Conservation (phyloP, 2,329 filamentous ascomycete genomes). For the Penicillium palitans region DNA sequence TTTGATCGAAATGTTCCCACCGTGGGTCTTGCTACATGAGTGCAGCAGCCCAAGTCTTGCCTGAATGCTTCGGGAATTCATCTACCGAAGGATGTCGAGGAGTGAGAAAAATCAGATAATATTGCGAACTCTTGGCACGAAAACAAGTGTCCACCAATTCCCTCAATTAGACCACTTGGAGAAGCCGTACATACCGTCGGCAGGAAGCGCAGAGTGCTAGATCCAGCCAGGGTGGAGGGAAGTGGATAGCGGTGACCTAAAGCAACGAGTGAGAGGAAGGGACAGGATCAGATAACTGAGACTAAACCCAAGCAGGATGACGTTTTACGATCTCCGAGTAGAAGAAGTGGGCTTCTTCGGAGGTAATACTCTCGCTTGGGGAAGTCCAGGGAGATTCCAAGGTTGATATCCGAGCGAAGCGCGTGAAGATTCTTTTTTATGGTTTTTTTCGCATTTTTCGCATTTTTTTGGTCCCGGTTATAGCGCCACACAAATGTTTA, state of each 20-base stretch:
- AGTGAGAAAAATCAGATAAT: constrained; percentile 8
- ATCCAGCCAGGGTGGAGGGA: constrained; percentile 22
- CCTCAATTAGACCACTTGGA: constrained; percentile 1
- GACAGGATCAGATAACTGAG: constrained; percentile 27
- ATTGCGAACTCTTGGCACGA: neutral
- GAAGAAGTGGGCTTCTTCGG: constrained; percentile 17
- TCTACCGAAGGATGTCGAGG: neutral
- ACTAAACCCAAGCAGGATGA: constrained; percentile 24
- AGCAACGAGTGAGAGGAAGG: constrained; percentile 24
- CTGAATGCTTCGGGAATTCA: neutral
- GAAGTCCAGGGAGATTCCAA: neutral
- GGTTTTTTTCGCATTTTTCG: neutral
- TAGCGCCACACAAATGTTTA: neutral
- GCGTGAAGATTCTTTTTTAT: neutral
- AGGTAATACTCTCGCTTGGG: constrained; percentile 3
- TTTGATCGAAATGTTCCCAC: neutral
- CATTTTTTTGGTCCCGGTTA: neutral
- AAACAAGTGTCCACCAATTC: constrained; percentile 9
- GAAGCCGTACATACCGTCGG: constrained; percentile 8
- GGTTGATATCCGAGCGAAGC: neutral
- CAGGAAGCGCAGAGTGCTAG: constrained; percentile 17
- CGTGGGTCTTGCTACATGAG: neutral
- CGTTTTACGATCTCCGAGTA: constrained; percentile 17
- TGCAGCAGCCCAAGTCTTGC: neutral
- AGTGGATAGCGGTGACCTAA: constrained; percentile 23